Conservation (phyloP, 371 early-diverging fungal genomes). For the Batrachochytrium dendrobatidis region DNA sequence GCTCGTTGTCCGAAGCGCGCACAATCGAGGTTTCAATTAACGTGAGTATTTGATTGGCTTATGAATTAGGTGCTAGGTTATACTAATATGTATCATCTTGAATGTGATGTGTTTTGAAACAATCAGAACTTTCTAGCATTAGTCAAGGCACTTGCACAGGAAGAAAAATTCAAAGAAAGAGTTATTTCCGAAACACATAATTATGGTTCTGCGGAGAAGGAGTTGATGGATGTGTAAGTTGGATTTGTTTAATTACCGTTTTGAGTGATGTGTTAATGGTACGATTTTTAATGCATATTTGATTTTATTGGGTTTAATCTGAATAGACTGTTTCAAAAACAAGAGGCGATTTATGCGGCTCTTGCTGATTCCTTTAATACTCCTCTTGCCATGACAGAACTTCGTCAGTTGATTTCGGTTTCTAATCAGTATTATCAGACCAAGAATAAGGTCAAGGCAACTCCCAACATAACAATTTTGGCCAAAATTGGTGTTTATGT, state of each 20-base stretch:
- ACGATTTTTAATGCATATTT: constrained; percentile 13
- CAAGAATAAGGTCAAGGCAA: constrained; percentile 17
- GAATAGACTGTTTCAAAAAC: constrained; percentile 12
- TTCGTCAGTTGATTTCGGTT: constrained; percentile 71
- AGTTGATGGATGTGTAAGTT: constrained; percentile 44
- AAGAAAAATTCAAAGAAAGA: constrained; percentile 37
- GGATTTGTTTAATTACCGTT: no score
- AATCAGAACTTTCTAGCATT: constrained; percentile 79
- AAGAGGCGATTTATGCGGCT: constrained; percentile 71
- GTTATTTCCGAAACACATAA: constrained; percentile 62
- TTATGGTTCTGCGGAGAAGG: constrained; percentile 60
- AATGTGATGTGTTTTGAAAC: constrained; percentile 1
- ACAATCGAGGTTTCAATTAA: constrained; percentile 69
- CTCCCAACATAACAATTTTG: constrained; percentile 57
- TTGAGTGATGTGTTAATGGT: no score
- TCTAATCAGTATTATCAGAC: constrained; percentile 74
- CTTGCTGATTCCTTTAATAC: constrained; percentile 95
- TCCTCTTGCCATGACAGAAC: constrained; percentile 67
- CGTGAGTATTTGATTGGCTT: constrained; percentile 29
- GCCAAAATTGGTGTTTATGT: constrained; percentile 75
- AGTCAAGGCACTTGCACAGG: constrained; percentile 65
- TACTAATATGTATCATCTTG: constrained; percentile 3
- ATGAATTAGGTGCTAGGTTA: not conserved
- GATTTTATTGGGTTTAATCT: no score
- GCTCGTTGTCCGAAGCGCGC: constrained; percentile 79